A percentile compares a stretch with the other conserved stretches of the same genome.
Evolutionary conservation across 2,329 filamentous ascomycete genomes (phyloP).

Genomic region (Dendryphion nanum): DNA sequence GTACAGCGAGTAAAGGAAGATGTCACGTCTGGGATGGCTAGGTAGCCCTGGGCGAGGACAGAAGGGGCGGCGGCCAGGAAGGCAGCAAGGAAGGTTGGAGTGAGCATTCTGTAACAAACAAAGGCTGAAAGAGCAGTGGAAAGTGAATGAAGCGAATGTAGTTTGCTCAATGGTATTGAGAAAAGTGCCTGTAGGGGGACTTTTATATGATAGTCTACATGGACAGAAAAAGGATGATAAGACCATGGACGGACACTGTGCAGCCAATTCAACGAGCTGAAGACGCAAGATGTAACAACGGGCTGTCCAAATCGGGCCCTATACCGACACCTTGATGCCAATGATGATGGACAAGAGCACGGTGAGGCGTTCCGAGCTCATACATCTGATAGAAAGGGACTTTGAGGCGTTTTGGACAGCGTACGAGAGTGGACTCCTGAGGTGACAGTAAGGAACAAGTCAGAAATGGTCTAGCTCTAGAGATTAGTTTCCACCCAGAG

Average conservation of each 20-base stretch:
- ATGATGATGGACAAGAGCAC: background rate
- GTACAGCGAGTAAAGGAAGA: slow-evolving; percentile 4
- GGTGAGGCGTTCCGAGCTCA: background rate
- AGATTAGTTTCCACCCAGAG: too few species aligned
- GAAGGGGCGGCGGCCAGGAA: slow-evolving; percentile 15
- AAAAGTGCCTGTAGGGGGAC: too few species aligned
- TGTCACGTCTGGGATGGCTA: background rate
- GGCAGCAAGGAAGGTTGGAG: slow-evolving; percentile 13
- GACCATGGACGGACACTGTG: background rate
- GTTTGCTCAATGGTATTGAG: slow-evolving; percentile 5
- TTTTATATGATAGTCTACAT: slow-evolving; percentile 1
- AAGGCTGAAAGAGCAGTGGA: slow-evolving; percentile 3
- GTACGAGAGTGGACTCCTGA: too few species aligned
- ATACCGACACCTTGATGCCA: background rate
- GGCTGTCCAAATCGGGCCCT: background rate
- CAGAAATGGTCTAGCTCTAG: too few species aligned
- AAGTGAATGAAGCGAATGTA: slow-evolving; percentile 6
- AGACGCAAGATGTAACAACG: background rate
- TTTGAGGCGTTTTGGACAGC: too few species aligned
- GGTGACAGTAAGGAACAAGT: too few species aligned
- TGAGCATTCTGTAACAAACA: slow-evolving; percentile 16
- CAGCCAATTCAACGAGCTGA: background rate
- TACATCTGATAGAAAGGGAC: background rate
- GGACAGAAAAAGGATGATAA: background rate
- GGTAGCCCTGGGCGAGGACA: slow-evolving; percentile 6